A percentile compares a stretch with the other conserved stretches of the same genome.
Conservation (phyloP, 2,329 filamentous ascomycete genomes). For the Phyllosticta citriasiana region DNA sequence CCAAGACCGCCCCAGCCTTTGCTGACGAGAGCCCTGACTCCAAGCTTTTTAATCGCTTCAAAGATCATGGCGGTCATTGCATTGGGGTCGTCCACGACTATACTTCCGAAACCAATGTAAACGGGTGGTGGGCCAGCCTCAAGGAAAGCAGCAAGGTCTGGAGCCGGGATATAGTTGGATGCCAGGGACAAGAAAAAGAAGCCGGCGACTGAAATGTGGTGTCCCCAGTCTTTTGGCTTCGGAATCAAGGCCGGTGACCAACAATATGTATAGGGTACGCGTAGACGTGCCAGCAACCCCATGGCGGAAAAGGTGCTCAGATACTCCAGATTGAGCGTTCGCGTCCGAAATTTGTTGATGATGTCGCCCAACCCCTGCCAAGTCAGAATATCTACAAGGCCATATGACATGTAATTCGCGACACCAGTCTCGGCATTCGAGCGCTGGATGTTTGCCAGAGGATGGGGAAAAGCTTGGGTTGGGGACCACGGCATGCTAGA, state of each 20-base stretch:
- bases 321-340: slow-evolving; percentile 62
- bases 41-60: slow-evolving; percentile 41
- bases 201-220: slow-evolving; percentile 30
- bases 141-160: slow-evolving; percentile 30
- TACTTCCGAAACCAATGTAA: slow-evolving; percentile 33
- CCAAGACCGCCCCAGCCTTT: slow-evolving; percentile 85
- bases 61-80: slow-evolving; percentile 33
- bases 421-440: slow-evolving; percentile 66
- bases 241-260: slow-evolving; percentile 49
- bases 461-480: slow-evolving; percentile 77
- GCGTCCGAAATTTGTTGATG: slow-evolving; percentile 76
- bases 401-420: slow-evolving; percentile 75
- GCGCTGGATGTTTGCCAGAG: slow-evolving; percentile 69
- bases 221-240: slow-evolving; percentile 37
- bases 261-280: slow-evolving; percentile 52
- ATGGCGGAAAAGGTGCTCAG: slow-evolving; percentile 77
- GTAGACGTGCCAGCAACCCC: slow-evolving; percentile 56
- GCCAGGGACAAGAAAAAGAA: slow-evolving; percentile 32
- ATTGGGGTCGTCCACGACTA: slow-evolving; percentile 33
- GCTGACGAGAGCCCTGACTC: slow-evolving; percentile 69
- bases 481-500: slow-evolving; percentile 80
- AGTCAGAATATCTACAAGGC: slow-evolving; percentile 80
- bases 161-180: slow-evolving; percentile 28
- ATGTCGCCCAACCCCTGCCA: slow-evolving; percentile 89
- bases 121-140: slow-evolving; percentile 30